phyloP scores from a whole-genome alignment of 352 stramenopile genomes.

The Phytophthora fragariaefolia region DNA sequence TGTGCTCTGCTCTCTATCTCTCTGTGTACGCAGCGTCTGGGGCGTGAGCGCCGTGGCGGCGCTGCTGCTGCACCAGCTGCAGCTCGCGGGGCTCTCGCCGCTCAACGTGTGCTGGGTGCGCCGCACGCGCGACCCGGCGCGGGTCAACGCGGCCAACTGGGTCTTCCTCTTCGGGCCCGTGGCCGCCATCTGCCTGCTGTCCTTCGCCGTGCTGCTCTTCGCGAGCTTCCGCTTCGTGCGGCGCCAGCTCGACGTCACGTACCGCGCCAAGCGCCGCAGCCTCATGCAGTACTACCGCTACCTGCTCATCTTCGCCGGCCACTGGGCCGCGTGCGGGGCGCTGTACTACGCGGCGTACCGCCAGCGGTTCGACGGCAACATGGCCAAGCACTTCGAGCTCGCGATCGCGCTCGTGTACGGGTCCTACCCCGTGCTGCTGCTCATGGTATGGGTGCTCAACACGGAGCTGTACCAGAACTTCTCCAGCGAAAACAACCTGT shows the following conservation, averaged over 20 bases:
- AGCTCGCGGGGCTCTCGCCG: conserved; percentile 66
- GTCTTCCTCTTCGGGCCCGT: conserved; percentile 67
- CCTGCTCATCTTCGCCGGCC: conserved; percentile 71
- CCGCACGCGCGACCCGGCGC: conserved; percentile 46
- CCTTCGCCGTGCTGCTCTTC: conserved; percentile 77
- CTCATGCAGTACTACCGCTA: conserved; percentile 90
- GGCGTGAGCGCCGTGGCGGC: conserved; percentile 66
- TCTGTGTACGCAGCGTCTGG: conserved; percentile 86
- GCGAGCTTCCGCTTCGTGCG: conserved; percentile 86
- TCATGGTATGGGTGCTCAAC: conserved; percentile 84
- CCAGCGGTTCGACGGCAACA: conserved; percentile 62
- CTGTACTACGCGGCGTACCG: conserved; percentile 83
- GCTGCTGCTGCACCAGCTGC: conserved; percentile 66
- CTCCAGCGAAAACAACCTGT: conserved; percentile 72
- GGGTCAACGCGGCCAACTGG: conserved; percentile 73
- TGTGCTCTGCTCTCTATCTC: too few species aligned
- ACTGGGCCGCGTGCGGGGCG: conserved; percentile 69
- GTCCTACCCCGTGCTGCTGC: conserved; percentile 71
- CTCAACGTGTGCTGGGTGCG: conserved; percentile 85
- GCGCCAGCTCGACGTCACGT: conserved; percentile 86
- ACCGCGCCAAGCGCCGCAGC: conserved; percentile 81
- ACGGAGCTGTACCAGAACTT: conserved; percentile 86
- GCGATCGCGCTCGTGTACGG: conserved; percentile 75
- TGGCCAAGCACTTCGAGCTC: conserved; percentile 66
- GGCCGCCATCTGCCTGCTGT: conserved; percentile 58